Evolutionary conservation across 2,329 filamentous ascomycete genomes (phyloP), one percentile per base, ranked within the genome.

Genomic region (Cucurbitaria berberidis): DNA sequence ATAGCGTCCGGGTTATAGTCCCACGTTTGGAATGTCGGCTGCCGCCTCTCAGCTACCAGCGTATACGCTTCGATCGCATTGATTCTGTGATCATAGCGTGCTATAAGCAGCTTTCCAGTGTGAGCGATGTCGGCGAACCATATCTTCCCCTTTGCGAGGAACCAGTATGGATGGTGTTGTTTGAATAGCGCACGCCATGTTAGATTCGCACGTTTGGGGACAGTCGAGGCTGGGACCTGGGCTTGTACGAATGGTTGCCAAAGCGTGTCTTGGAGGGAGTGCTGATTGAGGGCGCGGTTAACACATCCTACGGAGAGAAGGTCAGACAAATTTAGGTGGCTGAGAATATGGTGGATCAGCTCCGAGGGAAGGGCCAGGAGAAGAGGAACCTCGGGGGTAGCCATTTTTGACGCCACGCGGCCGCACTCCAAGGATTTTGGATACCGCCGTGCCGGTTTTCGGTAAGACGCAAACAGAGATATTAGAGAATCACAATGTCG

Each of bases 111-210:
- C 69, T 89, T 89, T 0, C 93, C 93, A 1, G 84, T 87, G 42
- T 91, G 81, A 26, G 87, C 83, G 2, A 80, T 82, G 73, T 96
- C 91, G 53, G 86, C 84, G 68, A 96, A 93, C 93, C 93, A 97
- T 59, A 97, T 80, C 74, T 90, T 93, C 69, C 90, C 81, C 45
- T 84, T 86, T 0, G 90, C 82, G 1, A 97, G 80, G 67, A 96
- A 96, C 93, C 93, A 97, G 64, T 88, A 86, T 0, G 89, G 88
- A 59, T 95, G 84, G 70, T 95, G 89, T 18, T 86, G 82, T 36
- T 82, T 78, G 71, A 89, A 96, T 2, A 96, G 83, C 22, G 89
- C 82, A 51, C 84, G 85, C 74, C 87, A 96, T 21, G 81, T 86
- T 2, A 76, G 87, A 6, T 88, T 87, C 6, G 80, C 81, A 58